Evolutionary conservation across 2,329 filamentous ascomycete genomes (phyloP), one percentile per base, ranked within the genome.

Genomic region (Diaporthe australafricana): DNA sequence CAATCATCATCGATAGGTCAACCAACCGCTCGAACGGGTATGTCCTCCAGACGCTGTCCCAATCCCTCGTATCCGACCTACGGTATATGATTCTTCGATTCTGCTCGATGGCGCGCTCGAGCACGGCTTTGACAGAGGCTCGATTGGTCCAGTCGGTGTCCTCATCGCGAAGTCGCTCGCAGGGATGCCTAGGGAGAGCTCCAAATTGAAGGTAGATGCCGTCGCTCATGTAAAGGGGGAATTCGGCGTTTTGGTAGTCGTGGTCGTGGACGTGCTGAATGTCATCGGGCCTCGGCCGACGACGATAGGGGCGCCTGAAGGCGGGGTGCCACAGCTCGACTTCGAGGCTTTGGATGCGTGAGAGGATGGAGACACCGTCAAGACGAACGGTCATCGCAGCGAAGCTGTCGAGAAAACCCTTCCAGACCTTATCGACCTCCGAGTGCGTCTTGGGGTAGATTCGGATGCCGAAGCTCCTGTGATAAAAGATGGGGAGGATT

Each of bases 111-210:
- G 6, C 16, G 9, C 22, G 2, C 22, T 1, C 0, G 16, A 62
- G 22, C 1, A 14, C 2, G 17, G 3, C 16, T 4, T 1, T 6
- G 22, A 30, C 38, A 17, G 9, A 22, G 16, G 2, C 5, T 6
- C 56, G 56, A 16, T 62, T 25, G 9, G 22, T 11, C 56, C 56
- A 62, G 38, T 62, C 5, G 56, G 25, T 62, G 22, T n/a, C 17
- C 1, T 32, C 25, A 7, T 20, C 17, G 17, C 38, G 22, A 5
- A 30, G 22, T 0, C 25, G 17, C 0, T 27, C 6, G 12, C 30
- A 0, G 16, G 5, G 8, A 14, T 1, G 6, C n/a, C 5, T 9
- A 2, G 6, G 7, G 14, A 7, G 7, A 14, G n/a, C 6, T 1
- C 38, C 25, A 14, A 62, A 45, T 1, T 11, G 22, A 9, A 62